Evolutionary conservation across 2,329 filamentous ascomycete species (phyloP), one percentile per base, ranked within the genome.

Genomic region (Mycosphaerella sp.): DNA sequence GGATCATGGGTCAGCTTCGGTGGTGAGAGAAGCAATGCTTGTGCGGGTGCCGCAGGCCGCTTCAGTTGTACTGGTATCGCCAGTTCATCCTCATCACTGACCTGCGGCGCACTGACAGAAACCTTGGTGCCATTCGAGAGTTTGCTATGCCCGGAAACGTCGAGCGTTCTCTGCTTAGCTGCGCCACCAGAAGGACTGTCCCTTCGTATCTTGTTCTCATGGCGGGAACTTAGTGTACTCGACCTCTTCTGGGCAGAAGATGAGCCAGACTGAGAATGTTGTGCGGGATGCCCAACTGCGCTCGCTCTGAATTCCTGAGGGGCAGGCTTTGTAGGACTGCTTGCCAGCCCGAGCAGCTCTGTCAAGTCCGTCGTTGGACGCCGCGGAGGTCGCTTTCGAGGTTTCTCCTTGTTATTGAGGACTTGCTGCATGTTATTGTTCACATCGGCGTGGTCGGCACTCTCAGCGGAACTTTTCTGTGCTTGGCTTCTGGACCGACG

Each of bases 351-450:
- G 3, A 65, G 57, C 46, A 65, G 37, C 37, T 63, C 62, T 9
- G 53, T 58, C 47, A 64, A 40, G 45, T 64, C 58, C 55, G 63
- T 57, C 1, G 61, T 61, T 30, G 54, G 49, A 47, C 59, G 52
- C 30, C 56, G 52, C 18, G 52, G 49, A 16, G 55, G 56, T 17
- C 53, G 44, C 44, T 52, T 43, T 36, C 55, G 44, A 14, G 50
- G 57, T 30, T 50, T 47, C 6, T 28, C 14, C 10, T 49, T 44
- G 46, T 48, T 45, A 7, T 44, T 52, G 44, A 57, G 59, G 9
- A 61, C 55, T 37, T 60, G 52, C 2, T 64, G 62, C 42, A 64
- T 42, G 42, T 65, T 63, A 21, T 62, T 59, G 7, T 46, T 56
- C 51, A 17, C 32, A 17, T 40, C 50, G 4, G 41, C 42, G 13